Evolutionary conservation across 1,284 basidiomycete genomes (phyloP).

Genomic region (Singerocomus inundabilis): DNA sequence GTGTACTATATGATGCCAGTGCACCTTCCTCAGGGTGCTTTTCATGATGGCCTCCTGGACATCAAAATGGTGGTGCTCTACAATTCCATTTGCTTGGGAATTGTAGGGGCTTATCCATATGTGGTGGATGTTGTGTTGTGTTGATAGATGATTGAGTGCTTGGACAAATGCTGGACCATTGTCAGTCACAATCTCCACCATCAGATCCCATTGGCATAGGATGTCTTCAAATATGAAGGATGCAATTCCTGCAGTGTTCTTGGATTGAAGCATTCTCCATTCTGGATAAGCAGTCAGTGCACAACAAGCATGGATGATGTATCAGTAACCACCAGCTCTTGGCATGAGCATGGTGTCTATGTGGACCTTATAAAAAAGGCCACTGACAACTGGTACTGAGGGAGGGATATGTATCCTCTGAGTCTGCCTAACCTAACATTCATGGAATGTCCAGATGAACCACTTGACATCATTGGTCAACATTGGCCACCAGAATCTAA

Average conservation of each 20-base stretch:
- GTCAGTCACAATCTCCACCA: not conserved
- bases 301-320: not conserved
- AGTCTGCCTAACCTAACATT: not conserved
- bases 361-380: not conserved
- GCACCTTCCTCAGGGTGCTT: not conserved
- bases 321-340: not conserved
- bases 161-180: too few species aligned
- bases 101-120: not conserved
- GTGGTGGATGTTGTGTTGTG: not conserved
- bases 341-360: not conserved
- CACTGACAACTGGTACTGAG: not conserved
- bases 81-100: not conserved
- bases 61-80: not conserved
- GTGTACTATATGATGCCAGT: not conserved
- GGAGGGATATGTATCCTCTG: not conserved
- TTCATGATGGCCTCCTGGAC: not conserved
- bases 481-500: not conserved
- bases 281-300: not conserved
- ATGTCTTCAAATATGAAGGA: not conserved
- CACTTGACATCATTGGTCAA: not conserved
- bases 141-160: too few species aligned
- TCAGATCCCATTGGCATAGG: not conserved
- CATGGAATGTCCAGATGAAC: not conserved
- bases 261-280: not conserved
- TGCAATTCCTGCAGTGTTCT: rapidly evolving